These are phyloP conservation scores for Apiotrichum akiyoshidainum DNA, from an alignment of 1,284 basidiomycete genomes.

Conservation along the genomic window DNA sequence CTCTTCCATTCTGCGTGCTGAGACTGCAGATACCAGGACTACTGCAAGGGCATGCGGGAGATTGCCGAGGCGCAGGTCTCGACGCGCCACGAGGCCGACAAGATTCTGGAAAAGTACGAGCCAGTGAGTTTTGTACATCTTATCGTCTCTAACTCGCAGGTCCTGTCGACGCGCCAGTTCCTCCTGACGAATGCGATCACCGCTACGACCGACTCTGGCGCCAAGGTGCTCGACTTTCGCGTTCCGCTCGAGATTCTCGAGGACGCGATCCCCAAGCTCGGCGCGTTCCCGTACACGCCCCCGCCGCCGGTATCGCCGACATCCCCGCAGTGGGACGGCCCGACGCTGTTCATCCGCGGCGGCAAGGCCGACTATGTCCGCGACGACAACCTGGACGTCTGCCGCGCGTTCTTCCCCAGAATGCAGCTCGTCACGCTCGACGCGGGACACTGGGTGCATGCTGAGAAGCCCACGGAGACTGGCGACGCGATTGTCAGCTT, in stretches of 20 bases:
- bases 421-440: slow-evolving; percentile 46
- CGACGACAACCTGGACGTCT: slow-evolving; percentile 51
- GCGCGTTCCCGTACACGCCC: slow-evolving; percentile 55
- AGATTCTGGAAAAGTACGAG: slow-evolving; percentile 53
- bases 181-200: slow-evolving; percentile 56
- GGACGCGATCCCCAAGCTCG: slow-evolving; percentile 53
- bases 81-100: slow-evolving; percentile 54
- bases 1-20: too few relatives aligned
- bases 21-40: slow-evolving; percentile 36
- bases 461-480: slow-evolving; percentile 45
- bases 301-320: slow-evolving; percentile 24
- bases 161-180: slow-evolving; percentile 56
- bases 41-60: slow-evolving; percentile 54
- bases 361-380: slow-evolving; percentile 56
- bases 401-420: slow-evolving; percentile 54
- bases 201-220: slow-evolving; percentile 21
- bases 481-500: slow-evolving; percentile 39
- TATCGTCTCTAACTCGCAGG: slow-evolving; percentile 35
- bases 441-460: slow-evolving; percentile 52
- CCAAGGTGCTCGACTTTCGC: slow-evolving; percentile 52
- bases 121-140: slow-evolving; percentile 35
- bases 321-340: slow-evolving; percentile 46
- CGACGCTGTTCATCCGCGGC: slow-evolving; percentile 57
- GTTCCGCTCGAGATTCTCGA: slow-evolving; percentile 54
- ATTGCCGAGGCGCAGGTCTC: slow-evolving; percentile 50